Evolutionary conservation across 352 stramenopile genomes (phyloP), one percentile per base, ranked within the genome.

Genomic region (Saprolegnia parasitica): DNA sequence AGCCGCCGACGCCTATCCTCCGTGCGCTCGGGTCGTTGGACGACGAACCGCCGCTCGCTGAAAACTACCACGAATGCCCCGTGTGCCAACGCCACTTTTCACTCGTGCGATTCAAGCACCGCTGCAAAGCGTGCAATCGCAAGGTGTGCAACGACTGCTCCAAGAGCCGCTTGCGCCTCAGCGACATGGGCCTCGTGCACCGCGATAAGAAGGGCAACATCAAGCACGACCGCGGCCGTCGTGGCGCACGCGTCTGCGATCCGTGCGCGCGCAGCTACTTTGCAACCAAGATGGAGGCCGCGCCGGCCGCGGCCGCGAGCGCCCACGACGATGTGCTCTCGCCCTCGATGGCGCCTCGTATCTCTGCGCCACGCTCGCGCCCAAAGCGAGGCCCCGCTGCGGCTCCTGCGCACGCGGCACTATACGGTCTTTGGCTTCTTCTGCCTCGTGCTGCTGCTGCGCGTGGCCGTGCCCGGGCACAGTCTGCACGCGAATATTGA

Each of bases 61-160:
- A 35, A 20, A 52, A 61, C 47, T 55, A 29, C 35, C 40, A 50
- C 26, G 63, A 61, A 16, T 70, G 63, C n/a, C 63, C 63, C 20
- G 63, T 70, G 45, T 70, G 63, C 39, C 50, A 47, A 47, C 63
- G 63, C 16, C 52, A 45, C 45, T 72, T 65, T 65, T 83, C 80
- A 1, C 82, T 93, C 46, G 91, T 93, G 61, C 82, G 83, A 42
- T 75, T 84, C 56, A 91, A 91, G 72, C 86, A 93, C 68, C 90
- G 84, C 68, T 93, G 86, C 68, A 88, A 89, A 71, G 67, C 88
- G 5, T 93, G 86, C 65, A 61, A 72, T 40, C 74, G 79, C 49
- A 86, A 87, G 68, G 85, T 91, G 56, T 93, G 86, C 65, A 85
- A 93, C 58, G 82, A 91, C 76, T 93, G 86, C 74, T 91, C 82